A percentile compares a stretch with the other conserved stretches of the same genome.
phyloP scores from a whole-genome alignment of 768 basidiomycete genomes.

The Leucocoprinus sp. region DNA sequence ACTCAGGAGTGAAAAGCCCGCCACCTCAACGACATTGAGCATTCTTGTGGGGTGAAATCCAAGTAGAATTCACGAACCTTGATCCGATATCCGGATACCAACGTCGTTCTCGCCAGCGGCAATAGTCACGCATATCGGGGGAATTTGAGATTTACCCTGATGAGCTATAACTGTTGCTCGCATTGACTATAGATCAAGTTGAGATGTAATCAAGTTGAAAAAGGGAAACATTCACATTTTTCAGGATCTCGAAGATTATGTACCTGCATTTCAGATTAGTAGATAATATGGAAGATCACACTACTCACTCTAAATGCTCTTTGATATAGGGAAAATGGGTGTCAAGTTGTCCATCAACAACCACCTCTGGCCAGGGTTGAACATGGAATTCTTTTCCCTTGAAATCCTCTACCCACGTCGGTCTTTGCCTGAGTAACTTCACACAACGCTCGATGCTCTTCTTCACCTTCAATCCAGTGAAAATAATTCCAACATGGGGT shows the following conservation, averaged over 20 bases:
- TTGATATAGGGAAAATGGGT: constrained; percentile 76
- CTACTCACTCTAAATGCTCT: constrained; percentile 74
- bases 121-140: constrained; percentile 69
- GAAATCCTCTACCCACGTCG: constrained; percentile 34
- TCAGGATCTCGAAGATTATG: constrained; percentile 82
- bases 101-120: constrained; percentile 68
- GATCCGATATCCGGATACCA: constrained; percentile 82
- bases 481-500: constrained; percentile 79
- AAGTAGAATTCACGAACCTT: constrained; percentile 40
- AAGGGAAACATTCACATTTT: constrained; percentile 55
- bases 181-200: constrained; percentile 45
- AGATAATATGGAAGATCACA: not conserved
- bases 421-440: constrained; percentile 42
- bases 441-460: constrained; percentile 66
- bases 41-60: not conserved
- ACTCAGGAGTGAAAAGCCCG: constrained; percentile 47
- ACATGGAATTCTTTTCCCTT: constrained; percentile 17
- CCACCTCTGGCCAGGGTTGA: constrained; percentile 48
- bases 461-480: constrained; percentile 63
- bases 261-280: constrained; percentile 39
- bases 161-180: constrained; percentile 55
- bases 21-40: constrained; percentile 43
- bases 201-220: not conserved
- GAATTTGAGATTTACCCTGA: constrained; percentile 30
- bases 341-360: constrained; percentile 64